These are phyloP conservation scores for Hypoxylon sp. DNA, from an alignment of 2,329 filamentous ascomycete species.

Conservation along the genomic window DNA sequence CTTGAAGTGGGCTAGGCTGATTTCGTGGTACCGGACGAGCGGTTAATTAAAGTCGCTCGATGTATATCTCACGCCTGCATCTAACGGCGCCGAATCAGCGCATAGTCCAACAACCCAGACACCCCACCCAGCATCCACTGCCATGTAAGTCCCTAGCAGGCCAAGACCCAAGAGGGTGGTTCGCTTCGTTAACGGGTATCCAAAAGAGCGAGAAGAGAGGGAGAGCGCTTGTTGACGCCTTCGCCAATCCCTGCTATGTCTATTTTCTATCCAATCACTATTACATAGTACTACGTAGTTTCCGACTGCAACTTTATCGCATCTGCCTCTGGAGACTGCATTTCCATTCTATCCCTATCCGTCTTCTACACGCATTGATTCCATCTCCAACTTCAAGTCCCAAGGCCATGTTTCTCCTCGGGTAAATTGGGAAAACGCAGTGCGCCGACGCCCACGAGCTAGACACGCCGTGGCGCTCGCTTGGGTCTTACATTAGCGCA, in stretches of 20 bases:
- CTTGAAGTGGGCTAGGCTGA: conserved; percentile 27
- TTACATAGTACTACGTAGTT: conserved; percentile 3
- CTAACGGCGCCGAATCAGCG: conserved; percentile 19
- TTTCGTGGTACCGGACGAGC: conserved; percentile 21
- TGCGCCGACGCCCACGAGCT: conserved; percentile 29
- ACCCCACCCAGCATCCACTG: background rate
- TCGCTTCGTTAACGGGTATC: conserved; percentile 34
- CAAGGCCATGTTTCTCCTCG: background rate
- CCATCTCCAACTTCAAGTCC: background rate
- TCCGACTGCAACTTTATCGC: conserved; percentile 5
- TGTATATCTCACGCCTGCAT: conserved; percentile 25
- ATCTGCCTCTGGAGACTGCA: background rate
- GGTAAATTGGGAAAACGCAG: conserved; percentile 22
- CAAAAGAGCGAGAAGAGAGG: conserved; percentile 4
- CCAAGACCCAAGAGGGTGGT: conserved; percentile 35
- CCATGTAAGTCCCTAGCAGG: background rate
- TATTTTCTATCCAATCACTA: background rate
- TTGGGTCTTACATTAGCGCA: conserved; percentile 39
- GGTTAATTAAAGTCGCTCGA: conserved; percentile 23
- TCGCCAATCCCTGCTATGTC: conserved; percentile 27
- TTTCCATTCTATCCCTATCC: conserved; percentile 3
- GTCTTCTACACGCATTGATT: conserved; percentile 1
- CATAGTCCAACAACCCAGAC: conserved; percentile 1
- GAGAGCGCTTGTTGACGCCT: conserved; percentile 18
- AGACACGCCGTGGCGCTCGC: conserved; percentile 33